A percentile compares a stretch with the other conserved stretches of the same genome.
phyloP scores from a whole-genome alignment of 805 yeast genomes.

The Candida nemodendra region DNA sequence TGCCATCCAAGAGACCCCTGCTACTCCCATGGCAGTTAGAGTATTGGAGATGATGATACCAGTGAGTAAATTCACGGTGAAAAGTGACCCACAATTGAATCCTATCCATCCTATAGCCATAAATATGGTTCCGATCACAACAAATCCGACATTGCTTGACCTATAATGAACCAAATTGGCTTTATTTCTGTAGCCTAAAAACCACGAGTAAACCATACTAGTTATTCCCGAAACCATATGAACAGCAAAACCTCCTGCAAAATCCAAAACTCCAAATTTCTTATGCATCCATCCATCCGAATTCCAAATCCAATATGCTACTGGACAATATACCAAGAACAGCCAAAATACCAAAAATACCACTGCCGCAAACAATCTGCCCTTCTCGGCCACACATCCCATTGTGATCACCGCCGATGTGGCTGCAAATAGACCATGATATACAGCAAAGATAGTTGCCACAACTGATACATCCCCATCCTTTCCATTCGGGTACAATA shows the following conservation, averaged over 20 bases:
- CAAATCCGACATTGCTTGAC: slow-evolving; percentile 83
- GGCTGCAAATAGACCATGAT: slow-evolving; percentile 80
- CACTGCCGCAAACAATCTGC: slow-evolving; percentile 76
- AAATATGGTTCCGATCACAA: slow-evolving; percentile 77
- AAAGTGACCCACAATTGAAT: slow-evolving; percentile 85
- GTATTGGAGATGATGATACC: slow-evolving; percentile 83
- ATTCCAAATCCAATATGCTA: slow-evolving; percentile 92
- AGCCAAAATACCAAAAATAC: slow-evolving; percentile 78
- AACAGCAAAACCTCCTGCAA: slow-evolving; percentile 94
- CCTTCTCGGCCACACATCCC: slow-evolving; percentile 88
- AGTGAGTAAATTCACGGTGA: slow-evolving; percentile 71
- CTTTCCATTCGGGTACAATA: slow-evolving; percentile 12
- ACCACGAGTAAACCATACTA: slow-evolving; percentile 74
- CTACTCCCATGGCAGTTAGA: slow-evolving; percentile 74
- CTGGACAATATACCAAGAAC: slow-evolving; percentile 84
- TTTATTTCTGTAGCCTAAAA: slow-evolving; percentile 70
- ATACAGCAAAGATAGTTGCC: slow-evolving; percentile 70
- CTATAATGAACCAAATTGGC: slow-evolving; percentile 67
- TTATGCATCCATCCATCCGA: slow-evolving; percentile 79
- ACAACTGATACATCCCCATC: slow-evolving; percentile 31
- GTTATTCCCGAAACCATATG: slow-evolving; percentile 87
- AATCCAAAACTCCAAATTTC: slow-evolving; percentile 80
- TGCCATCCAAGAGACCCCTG: slow-evolving; percentile 81
- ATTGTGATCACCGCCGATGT: slow-evolving; percentile 81
- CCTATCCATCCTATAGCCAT: slow-evolving; percentile 91